phyloP scores from a whole-genome alignment of 495 filamentous ascomycete species.

The Cryomyces antarcticus region DNA sequence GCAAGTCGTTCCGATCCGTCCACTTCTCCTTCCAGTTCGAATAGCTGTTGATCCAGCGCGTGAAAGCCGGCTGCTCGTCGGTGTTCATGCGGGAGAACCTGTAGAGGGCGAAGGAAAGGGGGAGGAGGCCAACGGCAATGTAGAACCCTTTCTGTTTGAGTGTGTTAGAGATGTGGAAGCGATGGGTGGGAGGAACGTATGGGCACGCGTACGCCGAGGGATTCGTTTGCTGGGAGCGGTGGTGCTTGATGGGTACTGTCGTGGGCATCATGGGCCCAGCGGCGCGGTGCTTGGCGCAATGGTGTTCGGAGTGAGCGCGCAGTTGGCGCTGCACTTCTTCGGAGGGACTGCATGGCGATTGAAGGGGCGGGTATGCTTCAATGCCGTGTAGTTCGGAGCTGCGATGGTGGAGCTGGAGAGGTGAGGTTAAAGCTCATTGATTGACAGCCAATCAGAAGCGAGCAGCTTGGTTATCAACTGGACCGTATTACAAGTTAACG shows the following conservation, averaged over 20 bases:
- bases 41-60: constrained; percentile 37
- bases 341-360: constrained; percentile 15
- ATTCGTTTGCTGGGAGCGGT: constrained; percentile 36
- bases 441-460: too few species aligned
- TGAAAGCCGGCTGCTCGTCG: constrained; percentile 30
- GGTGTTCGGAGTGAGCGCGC: constrained; percentile 9
- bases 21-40: constrained; percentile 26
- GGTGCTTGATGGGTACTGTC: background rate
- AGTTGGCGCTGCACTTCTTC: constrained; percentile 14
- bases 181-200: constrained; percentile 12
- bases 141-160: constrained; percentile 41
- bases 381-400: too few species aligned
- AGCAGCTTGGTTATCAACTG: too few species aligned
- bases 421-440: too few species aligned
- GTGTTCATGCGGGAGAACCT: constrained; percentile 25
- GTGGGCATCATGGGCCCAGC: constrained; percentile 13
- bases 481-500: too few species aligned
- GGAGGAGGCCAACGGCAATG: constrained; percentile 35
- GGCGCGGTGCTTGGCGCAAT: constrained; percentile 11
- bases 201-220: constrained; percentile 34
- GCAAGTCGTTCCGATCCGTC: constrained; percentile 39
- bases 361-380: too few species aligned
- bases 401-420: too few species aligned
- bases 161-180: constrained; percentile 1
- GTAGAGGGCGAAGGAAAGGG: constrained; percentile 37